These are phyloP conservation scores for Coemansia sp. DNA, from an alignment of 192 early-diverging fungal genomes.

Conservation along the genomic window DNA sequence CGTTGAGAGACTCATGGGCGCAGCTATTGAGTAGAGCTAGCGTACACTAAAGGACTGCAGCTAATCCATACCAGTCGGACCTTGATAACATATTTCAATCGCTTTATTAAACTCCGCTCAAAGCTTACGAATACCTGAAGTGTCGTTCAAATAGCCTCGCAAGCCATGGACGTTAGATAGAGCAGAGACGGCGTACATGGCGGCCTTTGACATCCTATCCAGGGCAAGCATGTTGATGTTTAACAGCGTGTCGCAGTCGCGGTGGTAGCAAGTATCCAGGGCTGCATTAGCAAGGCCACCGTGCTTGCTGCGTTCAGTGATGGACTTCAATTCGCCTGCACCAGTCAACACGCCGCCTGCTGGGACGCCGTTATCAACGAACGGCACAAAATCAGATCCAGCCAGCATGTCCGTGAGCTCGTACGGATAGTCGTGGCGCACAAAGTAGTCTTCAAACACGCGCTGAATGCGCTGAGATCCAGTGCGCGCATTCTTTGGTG, in stretches of 20 bases:
- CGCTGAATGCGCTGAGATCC: conserved; percentile 63
- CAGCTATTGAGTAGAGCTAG: conserved; percentile 22
- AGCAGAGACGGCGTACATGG: conserved; percentile 49
- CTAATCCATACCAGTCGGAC: neutral
- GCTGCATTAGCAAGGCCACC: conserved; percentile 67
- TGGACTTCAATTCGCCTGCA: conserved; percentile 62
- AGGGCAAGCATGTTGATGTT: conserved; percentile 65
- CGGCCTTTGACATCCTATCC: conserved; percentile 51
- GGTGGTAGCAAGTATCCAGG: conserved; percentile 71
- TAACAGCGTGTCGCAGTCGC: conserved; percentile 66
- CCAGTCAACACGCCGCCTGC: conserved; percentile 68
- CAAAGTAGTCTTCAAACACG: conserved; percentile 62
- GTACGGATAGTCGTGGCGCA: conserved; percentile 50
- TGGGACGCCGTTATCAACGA: conserved; percentile 63
- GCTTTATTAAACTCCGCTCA: neutral
- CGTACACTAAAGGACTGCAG: conserved; percentile 1
- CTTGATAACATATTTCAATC: neutral
- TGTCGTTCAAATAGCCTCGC: conserved; percentile 17
- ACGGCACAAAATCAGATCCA: conserved; percentile 71
- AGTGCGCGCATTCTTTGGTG: conserved; percentile 50
- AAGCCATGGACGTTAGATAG: conserved; percentile 23
- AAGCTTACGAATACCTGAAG: neutral
- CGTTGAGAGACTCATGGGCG: conserved; percentile 35
- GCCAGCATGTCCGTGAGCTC: conserved; percentile 61
- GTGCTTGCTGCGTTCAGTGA: conserved; percentile 55